A percentile compares a stretch with the other conserved stretches of the same genome.
phyloP scores from a whole-genome alignment of 768 basidiomycete species.

The Agaricus sinodeliciosus region DNA sequence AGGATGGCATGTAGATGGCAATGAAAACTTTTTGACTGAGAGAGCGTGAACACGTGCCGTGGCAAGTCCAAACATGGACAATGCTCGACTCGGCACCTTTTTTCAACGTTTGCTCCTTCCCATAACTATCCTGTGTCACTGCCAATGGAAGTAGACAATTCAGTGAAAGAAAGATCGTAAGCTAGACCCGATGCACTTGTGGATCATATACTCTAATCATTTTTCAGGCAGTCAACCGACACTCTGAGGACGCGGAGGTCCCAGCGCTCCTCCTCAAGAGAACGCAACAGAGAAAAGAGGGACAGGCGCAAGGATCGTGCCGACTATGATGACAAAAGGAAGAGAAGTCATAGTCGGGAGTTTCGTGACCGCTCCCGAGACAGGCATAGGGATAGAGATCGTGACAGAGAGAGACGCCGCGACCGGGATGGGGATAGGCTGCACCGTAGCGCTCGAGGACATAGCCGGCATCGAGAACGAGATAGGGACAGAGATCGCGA shows the following conservation, averaged over 20 bases:
- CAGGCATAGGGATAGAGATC: conserved; percentile 41
- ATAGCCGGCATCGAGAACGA: conserved; percentile 43
- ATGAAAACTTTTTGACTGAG: background rate
- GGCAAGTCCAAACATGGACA: conserved; percentile 5
- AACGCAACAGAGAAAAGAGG: conserved; percentile 38
- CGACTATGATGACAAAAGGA: conserved; percentile 56
- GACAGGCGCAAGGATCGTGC: conserved; percentile 46
- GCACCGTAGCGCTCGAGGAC: conserved; percentile 41
- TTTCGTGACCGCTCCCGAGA: conserved; percentile 54
- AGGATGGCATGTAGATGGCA: background rate
- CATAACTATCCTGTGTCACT: conserved; percentile 33
- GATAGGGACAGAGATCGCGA: conserved; percentile 51
- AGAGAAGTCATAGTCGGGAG: conserved; percentile 58
- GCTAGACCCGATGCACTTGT: conserved; percentile 18
- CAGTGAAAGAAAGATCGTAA: conserved; percentile 56
- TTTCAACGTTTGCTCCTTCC: background rate
- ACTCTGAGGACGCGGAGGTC: conserved; percentile 69
- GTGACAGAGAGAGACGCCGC: conserved; percentile 43
- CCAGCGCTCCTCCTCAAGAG: conserved; percentile 66
- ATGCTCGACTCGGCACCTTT: conserved; percentile 8
- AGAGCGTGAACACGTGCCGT: conserved; percentile 2
- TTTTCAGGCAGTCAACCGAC: conserved; percentile 68
- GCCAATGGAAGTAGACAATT: conserved; percentile 59
- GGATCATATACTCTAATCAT: conserved; percentile 6
- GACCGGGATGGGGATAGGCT: conserved; percentile 44